Evolutionary conservation across 2,329 filamentous ascomycete species (phyloP).

Genomic region (Ciborinia camelliae): DNA sequence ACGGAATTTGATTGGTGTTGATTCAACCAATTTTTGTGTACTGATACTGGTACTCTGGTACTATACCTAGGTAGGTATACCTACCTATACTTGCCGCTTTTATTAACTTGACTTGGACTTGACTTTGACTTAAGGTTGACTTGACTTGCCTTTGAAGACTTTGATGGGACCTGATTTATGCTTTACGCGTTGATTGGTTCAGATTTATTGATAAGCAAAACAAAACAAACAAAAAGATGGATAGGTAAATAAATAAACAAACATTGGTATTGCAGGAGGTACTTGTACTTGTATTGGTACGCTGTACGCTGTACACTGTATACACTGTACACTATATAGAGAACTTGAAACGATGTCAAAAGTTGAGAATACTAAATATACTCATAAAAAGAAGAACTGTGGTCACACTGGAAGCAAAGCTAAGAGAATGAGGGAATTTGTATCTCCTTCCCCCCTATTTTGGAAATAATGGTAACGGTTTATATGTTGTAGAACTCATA

Average conservation of each 20-base stretch:
- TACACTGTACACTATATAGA: background rate
- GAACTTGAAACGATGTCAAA: background rate
- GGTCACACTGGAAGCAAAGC: background rate
- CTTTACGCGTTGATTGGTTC: slow-evolving; percentile 4
- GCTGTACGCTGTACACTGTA: too few relatives aligned
- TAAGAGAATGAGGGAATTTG: background rate
- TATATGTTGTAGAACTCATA: background rate
- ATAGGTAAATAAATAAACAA: too few relatives aligned
- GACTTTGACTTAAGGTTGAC: too few relatives aligned
- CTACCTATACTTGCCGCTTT: background rate
- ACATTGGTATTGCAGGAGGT: background rate
- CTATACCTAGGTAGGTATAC: too few relatives aligned
- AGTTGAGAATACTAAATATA: background rate
- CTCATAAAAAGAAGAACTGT: too few relatives aligned
- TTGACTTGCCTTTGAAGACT: too few relatives aligned
- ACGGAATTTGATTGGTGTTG: background rate
- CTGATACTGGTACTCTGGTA: too few relatives aligned
- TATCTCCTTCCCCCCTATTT: background rate
- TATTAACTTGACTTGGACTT: too few relatives aligned
- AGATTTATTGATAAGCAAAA: background rate
- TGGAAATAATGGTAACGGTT: background rate
- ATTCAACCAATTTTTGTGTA: background rate
- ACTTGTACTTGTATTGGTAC: too few relatives aligned
- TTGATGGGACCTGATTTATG: background rate
- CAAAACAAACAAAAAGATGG: too few relatives aligned